A percentile compares a stretch with the other conserved stretches of the same genome.
Conservation (phyloP, 2,329 filamentous ascomycete species). For the Neopestalotiopsis clavispora region DNA sequence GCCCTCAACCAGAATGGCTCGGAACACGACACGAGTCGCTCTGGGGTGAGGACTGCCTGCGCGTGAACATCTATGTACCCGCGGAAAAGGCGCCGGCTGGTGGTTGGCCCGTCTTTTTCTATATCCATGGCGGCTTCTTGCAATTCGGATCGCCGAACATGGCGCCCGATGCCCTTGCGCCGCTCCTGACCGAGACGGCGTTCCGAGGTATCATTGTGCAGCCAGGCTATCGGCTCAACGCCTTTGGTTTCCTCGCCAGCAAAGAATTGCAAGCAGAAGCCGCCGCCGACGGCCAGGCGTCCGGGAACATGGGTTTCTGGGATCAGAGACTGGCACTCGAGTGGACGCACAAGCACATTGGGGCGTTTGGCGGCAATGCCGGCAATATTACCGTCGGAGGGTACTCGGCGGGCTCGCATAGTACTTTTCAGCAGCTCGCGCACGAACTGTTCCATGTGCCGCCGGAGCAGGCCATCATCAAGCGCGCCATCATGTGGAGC, state of each 20-base stretch:
- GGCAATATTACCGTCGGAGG: slow-evolving; percentile 57
- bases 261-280: slow-evolving; percentile 41
- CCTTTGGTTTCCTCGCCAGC: slow-evolving; percentile 60
- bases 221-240: slow-evolving; percentile 61
- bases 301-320: slow-evolving; percentile 59
- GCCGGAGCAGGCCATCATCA: slow-evolving; percentile 50
- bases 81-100: slow-evolving; percentile 44
- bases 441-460: slow-evolving; percentile 56
- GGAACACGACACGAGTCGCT: slow-evolving; percentile 34
- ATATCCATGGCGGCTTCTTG: slow-evolving; percentile 62
- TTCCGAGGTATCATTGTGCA: slow-evolving; percentile 56
- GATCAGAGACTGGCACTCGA: slow-evolving; percentile 60
- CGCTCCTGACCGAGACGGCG: slow-evolving; percentile 52
- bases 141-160: slow-evolving; percentile 59
- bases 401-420: slow-evolving; percentile 61
- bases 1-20: slow-evolving; percentile 52
- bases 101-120: slow-evolving; percentile 64
- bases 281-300: slow-evolving; percentile 41
- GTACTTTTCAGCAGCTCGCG: slow-evolving; percentile 60
- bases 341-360: slow-evolving; percentile 57
- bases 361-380: slow-evolving; percentile 30
- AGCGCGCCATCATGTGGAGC: slow-evolving; percentile 51
- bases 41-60: slow-evolving; percentile 57
- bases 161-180: slow-evolving; percentile 40
- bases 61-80: slow-evolving; percentile 61